Evolutionary conservation across 2,329 filamentous ascomycete genomes (phyloP).

Genomic region (Beauveria caledonica): DNA sequence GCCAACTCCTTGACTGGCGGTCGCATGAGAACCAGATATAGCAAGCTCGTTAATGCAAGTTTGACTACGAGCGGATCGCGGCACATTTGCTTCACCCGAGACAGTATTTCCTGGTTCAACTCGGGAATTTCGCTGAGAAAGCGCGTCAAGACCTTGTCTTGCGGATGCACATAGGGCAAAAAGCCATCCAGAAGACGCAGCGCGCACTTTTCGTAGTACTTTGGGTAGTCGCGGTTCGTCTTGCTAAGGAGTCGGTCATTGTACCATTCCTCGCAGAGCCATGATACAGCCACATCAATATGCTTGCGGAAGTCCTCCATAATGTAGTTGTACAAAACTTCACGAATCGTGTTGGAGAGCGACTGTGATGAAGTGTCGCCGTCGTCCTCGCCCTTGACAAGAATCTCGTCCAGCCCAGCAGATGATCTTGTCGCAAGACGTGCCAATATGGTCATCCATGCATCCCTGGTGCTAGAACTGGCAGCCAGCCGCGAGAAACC

Average conservation of each 20-base stretch:
- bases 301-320: slow-evolving; percentile 86
- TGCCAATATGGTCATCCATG: slow-evolving; percentile 83
- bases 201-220: slow-evolving; percentile 73
- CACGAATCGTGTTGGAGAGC: slow-evolving; percentile 65
- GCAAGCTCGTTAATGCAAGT: slow-evolving; percentile 54
- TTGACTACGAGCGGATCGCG: slow-evolving; percentile 57
- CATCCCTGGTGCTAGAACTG: slow-evolving; percentile 75
- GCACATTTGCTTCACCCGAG: slow-evolving; percentile 61
- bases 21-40: slow-evolving; percentile 60
- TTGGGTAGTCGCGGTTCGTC: slow-evolving; percentile 37
- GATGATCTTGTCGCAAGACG: slow-evolving; percentile 75
- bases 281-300: slow-evolving; percentile 83
- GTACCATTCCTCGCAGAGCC: slow-evolving; percentile 98
- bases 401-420: slow-evolving; percentile 55
- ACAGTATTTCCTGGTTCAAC: slow-evolving; percentile 62
- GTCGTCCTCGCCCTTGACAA: slow-evolving; percentile 48
- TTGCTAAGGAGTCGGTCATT: slow-evolving; percentile 57
- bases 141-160: slow-evolving; percentile 82
- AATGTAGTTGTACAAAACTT: slow-evolving; percentile 75
- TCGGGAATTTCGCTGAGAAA: slow-evolving; percentile 88
- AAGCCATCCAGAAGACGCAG: slow-evolving; percentile 81
- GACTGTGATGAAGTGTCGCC: slow-evolving; percentile 26
- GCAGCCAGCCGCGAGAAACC: slow-evolving; percentile 81
- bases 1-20: slow-evolving; percentile 56
- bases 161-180: slow-evolving; percentile 80